Percentiles rank a stretch among this genome's conserved stretches.
phyloP scores from a whole-genome alignment of 2,329 filamentous ascomycete genomes.

The Fusarium sp. region DNA sequence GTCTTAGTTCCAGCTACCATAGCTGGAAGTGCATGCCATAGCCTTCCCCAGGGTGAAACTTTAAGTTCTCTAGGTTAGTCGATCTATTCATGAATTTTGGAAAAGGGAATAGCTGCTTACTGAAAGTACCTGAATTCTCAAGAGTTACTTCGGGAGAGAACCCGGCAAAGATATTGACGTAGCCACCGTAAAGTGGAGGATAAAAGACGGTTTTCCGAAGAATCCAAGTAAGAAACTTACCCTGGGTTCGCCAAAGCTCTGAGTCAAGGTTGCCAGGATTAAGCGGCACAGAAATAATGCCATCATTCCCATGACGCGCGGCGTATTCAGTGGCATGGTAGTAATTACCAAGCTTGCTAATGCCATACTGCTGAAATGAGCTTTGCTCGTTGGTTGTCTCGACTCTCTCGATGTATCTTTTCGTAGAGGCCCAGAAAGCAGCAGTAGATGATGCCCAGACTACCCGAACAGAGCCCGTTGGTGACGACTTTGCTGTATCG shows the following conservation, averaged over 20 bases:
- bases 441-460: constrained; percentile 52
- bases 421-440: constrained; percentile 17
- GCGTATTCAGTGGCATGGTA: constrained; percentile 52
- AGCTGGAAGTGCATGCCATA: constrained; percentile 50
- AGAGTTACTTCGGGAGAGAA: constrained; percentile 59
- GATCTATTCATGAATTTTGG: neutral
- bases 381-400: constrained; percentile 31
- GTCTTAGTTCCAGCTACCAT: constrained; percentile 49
- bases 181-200: constrained; percentile 57
- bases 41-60: constrained; percentile 57
- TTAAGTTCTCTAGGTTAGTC: neutral
- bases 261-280: constrained; percentile 59
- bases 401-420: constrained; percentile 43
- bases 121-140: constrained; percentile 41
- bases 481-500: constrained; percentile 49
- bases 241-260: constrained; percentile 53
- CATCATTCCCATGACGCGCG: constrained; percentile 45
- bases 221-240: constrained; percentile 28
- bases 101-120: constrained; percentile 12
- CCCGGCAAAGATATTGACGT: constrained; percentile 63
- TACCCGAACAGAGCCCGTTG: constrained; percentile 49
- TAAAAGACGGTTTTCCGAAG: constrained; percentile 42
- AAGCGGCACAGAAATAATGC: constrained; percentile 51
- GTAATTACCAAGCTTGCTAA: constrained; percentile 53
- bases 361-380: constrained; percentile 39